These are phyloP conservation scores for Fusarium verticillioides DNA, from an alignment of 2,329 filamentous ascomycete genomes.

Conservation along the genomic window DNA sequence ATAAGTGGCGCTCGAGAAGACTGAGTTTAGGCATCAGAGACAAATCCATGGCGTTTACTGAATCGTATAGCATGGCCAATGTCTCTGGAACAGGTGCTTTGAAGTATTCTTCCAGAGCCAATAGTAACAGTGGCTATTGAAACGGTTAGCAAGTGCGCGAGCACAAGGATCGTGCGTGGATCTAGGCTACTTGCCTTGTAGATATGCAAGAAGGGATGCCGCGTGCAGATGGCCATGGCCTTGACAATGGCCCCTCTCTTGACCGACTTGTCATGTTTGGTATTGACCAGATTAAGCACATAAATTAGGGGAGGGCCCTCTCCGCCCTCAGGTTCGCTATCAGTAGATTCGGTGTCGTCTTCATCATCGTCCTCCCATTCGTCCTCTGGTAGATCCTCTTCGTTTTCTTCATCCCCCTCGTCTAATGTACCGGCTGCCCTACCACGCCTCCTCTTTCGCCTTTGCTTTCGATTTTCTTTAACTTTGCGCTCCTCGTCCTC, in stretches of 20 bases:
- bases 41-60: slow-evolving; percentile 96
- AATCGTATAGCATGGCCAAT: slow-evolving; percentile 86
- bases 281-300: slow-evolving; percentile 97
- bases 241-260: slow-evolving; percentile 96
- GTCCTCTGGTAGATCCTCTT: slow-evolving; percentile 58
- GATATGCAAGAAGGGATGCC: slow-evolving; percentile 97
- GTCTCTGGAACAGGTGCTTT: slow-evolving; percentile 90
- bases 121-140: slow-evolving; percentile 79
- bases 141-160: slow-evolving; percentile 27
- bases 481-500: slow-evolving; percentile 76
- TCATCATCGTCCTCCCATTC: slow-evolving; percentile 60
- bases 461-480: slow-evolving; percentile 63
- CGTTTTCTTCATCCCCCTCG: slow-evolving; percentile 56
- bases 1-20: slow-evolving; percentile 82
- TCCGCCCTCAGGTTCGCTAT: slow-evolving; percentile 73
- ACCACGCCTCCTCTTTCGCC: slow-evolving; percentile 64
- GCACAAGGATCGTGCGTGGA: background rate
- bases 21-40: slow-evolving; percentile 91
- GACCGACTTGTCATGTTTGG: slow-evolving; percentile 92
- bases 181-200: slow-evolving; percentile 77
- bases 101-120: slow-evolving; percentile 97
- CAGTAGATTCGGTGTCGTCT: slow-evolving; percentile 64
- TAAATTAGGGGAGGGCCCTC: slow-evolving; percentile 95
- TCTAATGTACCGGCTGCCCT: slow-evolving; percentile 60
- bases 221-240: slow-evolving; percentile 98